Base-by-base conservation (phyloP, 768 basidiomycete species). In the Lactarius pseudohatsudake region DNA sequence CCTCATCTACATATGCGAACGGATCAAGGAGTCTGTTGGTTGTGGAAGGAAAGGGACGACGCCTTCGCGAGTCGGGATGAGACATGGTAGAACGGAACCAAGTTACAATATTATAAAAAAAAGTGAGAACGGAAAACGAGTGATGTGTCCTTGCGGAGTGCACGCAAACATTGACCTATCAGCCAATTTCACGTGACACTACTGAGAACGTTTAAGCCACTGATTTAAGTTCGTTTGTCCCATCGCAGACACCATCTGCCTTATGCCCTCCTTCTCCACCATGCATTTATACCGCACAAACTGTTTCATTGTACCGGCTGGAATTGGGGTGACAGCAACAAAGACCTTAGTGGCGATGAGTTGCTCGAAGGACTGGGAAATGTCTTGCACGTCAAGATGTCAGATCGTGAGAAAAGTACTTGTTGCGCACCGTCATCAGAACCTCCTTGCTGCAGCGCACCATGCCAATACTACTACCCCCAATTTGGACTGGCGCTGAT, bases 261-360 rank as follows among this genome's bases (percentile, higher is more conserved):
- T 89, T 43, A 96, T 81, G 26, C 88, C 87, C 16, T 82, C 81
- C 64, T 87, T 81, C 34, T 85, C 84, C 2, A 90, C 79, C 2
- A 80, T 76, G 70, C 86, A 92, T 28, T 89, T 83, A 74, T 94
- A 89, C 69, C 87, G 89, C 47, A 86, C 77, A 72, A 94, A 98
- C 69, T 89, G 89, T 64, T 84, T 86, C 7, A 85, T 80, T 11
- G 85, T 75, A 32, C 76, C 83, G 3, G 80, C 67, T 0, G 86
- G 81, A 18, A 84, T 74, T 1, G 84, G 79, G 2, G 79, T 80
- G 3, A 81, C 77, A 20, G 82, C 75, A 22, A 82, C 74, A 69
- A 96, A 89, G 57, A 92, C 79, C 22, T 78, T 81, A 1, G 81
- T 76, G 0, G 79, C 75, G 16, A 87, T 75, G 45, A 98, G 81